These are phyloP conservation scores for Amanita jacksonii DNA, from an alignment of 768 basidiomycete species.

Conservation along the genomic window DNA sequence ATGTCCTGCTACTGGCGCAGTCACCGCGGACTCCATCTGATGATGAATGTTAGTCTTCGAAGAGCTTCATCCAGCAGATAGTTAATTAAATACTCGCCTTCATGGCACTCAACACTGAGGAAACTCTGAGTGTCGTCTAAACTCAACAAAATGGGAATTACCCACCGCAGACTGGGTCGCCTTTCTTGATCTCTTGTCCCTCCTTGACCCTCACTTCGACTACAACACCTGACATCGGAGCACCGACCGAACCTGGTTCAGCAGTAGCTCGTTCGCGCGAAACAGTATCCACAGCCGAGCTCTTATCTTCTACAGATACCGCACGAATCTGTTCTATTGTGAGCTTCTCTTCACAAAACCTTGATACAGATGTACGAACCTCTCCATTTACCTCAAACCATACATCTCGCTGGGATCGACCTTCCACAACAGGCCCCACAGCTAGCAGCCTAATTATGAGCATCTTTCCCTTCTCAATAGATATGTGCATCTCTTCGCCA, in stretches of 20 bases:
- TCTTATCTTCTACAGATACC: conserved; percentile 92
- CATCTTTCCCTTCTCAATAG: conserved; percentile 94
- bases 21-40: conserved; percentile 97
- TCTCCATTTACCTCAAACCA: conserved; percentile 99
- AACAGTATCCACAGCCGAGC: conserved; percentile 91
- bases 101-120: conserved; percentile 90
- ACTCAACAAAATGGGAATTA: conserved; percentile 19
- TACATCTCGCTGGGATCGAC: conserved; percentile 87
- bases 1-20: conserved; percentile 93
- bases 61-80: conserved; percentile 7
- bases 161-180: conserved; percentile 88
- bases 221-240: conserved; percentile 96
- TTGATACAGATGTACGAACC: conserved; percentile 30
- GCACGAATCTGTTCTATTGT: conserved; percentile 64
- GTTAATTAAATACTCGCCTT: conserved; percentile 45
- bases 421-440: conserved; percentile 86
- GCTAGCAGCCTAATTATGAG: conserved; percentile 95
- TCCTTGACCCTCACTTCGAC: conserved; percentile 98
- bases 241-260: conserved; percentile 95
- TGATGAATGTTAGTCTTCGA: too few species aligned
- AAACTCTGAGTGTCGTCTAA: too few species aligned
- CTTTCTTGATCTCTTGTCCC: conserved; percentile 95
- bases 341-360: conserved; percentile 8
- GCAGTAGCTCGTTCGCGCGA: conserved; percentile 89
- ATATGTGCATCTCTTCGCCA: conserved; percentile 95